Base-by-base conservation (phyloP, 371 early-diverging fungal genomes). In the Neoconidiobolus thromboides region DNA sequence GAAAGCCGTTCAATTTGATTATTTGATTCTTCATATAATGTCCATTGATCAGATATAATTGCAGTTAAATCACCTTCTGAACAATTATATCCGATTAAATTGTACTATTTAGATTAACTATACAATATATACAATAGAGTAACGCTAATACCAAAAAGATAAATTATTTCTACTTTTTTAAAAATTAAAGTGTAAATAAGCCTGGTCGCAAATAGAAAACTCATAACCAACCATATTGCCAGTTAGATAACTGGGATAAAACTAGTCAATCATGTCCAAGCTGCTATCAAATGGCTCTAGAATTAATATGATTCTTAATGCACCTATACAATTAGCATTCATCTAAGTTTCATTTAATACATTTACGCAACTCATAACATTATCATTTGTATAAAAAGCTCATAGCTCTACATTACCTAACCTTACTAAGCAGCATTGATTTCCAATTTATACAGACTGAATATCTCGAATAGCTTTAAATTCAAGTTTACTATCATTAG, bases 41-140 rank as follows among this genome's bases (percentile, higher is more conserved):
- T 69, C 79, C 86, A 86, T 1, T 60, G 60, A 44, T 72, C 65
- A 2, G 84, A 81, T 0, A 68, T 55, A 0, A 85, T 76, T 0
- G 81, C 83, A 1, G 68, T 65, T 79, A 87, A 76, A 37, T 70
- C 61, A 1, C 87, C 87, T 64, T 85, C 85, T 46, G 80, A 68
- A 39, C 63, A 14, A 76, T 70, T 39, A 76, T 79, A 62, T 63
- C 65, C 6, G 10, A 9, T 54, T 14, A 54, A 38, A 54, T 54
- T 41, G 14, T 6, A 14, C 36, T 37, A 14, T 7, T 12, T 38
- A 41, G 36, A 9, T 54, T 41, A 38, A 54, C 38, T 54, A 54
- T 4, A 38, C 37, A 37, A 9, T 54, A 26, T 5, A 9, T 3
- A 7, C 39, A 39, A 36, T 54, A 39, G 5, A 39, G 54, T 41